Conservation (phyloP, 2,329 filamentous ascomycete genomes). For the Trichoderma sp. region DNA sequence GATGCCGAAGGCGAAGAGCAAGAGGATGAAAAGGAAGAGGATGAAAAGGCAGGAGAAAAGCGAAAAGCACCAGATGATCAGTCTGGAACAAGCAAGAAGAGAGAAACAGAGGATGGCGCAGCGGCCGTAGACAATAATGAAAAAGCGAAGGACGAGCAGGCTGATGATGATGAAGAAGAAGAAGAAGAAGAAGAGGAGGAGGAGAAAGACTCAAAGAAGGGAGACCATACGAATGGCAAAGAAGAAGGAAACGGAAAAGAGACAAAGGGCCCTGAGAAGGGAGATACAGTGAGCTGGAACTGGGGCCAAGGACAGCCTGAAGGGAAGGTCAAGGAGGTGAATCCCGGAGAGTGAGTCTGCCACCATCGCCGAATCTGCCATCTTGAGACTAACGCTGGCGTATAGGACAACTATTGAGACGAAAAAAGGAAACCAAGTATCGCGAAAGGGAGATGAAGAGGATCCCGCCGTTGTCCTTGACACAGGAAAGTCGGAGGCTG, state of each 20-base stretch:
- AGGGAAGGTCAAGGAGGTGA: conserved; percentile 51
- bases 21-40: background rate
- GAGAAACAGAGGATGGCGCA: conserved; percentile 34
- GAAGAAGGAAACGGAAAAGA: background rate
- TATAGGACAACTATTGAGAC: conserved; percentile 45
- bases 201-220: background rate
- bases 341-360: conserved; percentile 45
- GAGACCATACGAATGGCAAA: background rate
- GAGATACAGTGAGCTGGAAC: conserved; percentile 52
- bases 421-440: conserved; percentile 48
- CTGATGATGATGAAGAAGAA: no score
- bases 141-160: background rate
- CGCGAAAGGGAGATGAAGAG: conserved; percentile 45
- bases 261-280: conserved; percentile 43
- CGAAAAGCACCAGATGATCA: conserved; percentile 34
- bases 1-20: conserved; percentile 24
- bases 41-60: conserved; percentile 37
- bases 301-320: conserved; percentile 50
- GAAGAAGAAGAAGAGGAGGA: conserved; percentile 8
- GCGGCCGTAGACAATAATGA: background rate
- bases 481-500: conserved; percentile 48
- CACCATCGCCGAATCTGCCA: background rate
- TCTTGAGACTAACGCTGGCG: background rate
- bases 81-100: conserved; percentile 40
- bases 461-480: conserved; percentile 51